These are phyloP conservation scores for Pyrus pyrifolia DNA, from an alignment of 306 rosid species.

Conservation along the genomic window DNA sequence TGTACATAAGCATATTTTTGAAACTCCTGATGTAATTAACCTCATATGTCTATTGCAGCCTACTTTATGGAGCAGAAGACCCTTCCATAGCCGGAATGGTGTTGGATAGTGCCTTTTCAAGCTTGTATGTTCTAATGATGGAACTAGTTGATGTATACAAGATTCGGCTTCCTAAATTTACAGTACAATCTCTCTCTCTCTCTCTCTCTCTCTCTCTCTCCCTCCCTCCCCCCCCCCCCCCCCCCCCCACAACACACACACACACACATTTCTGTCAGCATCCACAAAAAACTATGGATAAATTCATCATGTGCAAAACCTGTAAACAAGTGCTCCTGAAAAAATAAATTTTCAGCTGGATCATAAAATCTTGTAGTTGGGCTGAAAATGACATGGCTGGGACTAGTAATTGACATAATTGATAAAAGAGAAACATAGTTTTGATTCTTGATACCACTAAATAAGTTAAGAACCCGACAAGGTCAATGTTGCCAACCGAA, in stretches of 20 bases:
- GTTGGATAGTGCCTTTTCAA: conserved; percentile 97
- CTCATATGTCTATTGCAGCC: conserved; percentile 46
- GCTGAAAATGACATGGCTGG: not conserved
- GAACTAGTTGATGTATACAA: conserved; percentile 90
- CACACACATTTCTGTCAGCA: not conserved
- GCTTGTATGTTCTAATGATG: conserved; percentile 80
- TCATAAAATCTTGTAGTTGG: not conserved
- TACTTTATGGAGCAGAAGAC: conserved; percentile 98
- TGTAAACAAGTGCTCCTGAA: not conserved
- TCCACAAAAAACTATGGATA: not conserved
- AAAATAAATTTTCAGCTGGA: not conserved
- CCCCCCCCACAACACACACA: not conserved
- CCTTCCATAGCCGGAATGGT: conserved; percentile 94
- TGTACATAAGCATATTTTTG: not conserved
- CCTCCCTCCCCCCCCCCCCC: conserved; percentile 3
- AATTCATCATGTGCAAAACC: not conserved
- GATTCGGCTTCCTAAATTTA: conserved; percentile 95
- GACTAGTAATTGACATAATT: not conserved
- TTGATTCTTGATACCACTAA: not conserved
- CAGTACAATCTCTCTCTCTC: conserved; percentile 39
- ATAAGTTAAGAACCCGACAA: not conserved
- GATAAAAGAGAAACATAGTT: not conserved
- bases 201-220: not conserved
- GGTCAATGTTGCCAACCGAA: not conserved
- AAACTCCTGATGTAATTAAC: conserved; percentile 4